A percentile compares a stretch with the other conserved stretches of the same genome.
These are phyloP conservation scores for Trichophyton simii DNA, from an alignment of 2,329 filamentous ascomycete genomes.

Conservation along the genomic window DNA sequence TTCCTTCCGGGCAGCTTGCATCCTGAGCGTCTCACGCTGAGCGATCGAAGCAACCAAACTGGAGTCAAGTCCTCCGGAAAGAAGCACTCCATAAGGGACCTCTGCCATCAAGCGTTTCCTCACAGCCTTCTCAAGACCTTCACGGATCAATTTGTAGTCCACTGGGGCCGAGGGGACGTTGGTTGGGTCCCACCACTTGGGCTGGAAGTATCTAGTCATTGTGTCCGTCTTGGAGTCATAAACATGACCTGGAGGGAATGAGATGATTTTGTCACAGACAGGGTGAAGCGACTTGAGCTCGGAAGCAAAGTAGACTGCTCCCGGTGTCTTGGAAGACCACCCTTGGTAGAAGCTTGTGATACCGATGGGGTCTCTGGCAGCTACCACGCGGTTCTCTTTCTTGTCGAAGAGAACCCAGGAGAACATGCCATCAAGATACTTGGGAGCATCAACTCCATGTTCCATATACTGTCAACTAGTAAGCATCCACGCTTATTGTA, in stretches of 20 bases:
- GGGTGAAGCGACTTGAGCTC: constrained; percentile 88
- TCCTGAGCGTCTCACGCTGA: constrained; percentile 74
- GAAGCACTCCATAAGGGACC: constrained; percentile 88
- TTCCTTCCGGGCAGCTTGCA: constrained; percentile 41
- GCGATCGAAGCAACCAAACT: constrained; percentile 91
- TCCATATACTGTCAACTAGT: constrained; percentile 59
- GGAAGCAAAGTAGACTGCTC: constrained; percentile 86
- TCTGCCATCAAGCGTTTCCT: constrained; percentile 97
- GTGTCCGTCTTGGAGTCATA: constrained; percentile 87
- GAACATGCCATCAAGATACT: constrained; percentile 97
- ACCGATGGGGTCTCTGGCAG: constrained; percentile 90
- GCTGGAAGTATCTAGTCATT: constrained; percentile 79
- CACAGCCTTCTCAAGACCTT: constrained; percentile 77
- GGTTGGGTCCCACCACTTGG: constrained; percentile 77
- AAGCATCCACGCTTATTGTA: background rate
- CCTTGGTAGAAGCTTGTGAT: constrained; percentile 97
- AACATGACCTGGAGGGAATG: constrained; percentile 89
- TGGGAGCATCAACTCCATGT: constrained; percentile 81
- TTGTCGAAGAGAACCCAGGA: constrained; percentile 98
- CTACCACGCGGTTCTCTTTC: constrained; percentile 79
- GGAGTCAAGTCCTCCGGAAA: constrained; percentile 92
- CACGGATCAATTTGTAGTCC: constrained; percentile 69
- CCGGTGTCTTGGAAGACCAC: constrained; percentile 69
- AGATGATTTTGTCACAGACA: constrained; percentile 88
- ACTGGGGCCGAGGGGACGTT: constrained; percentile 68